phyloP scores from a whole-genome alignment of 78 protist species.

The Pigoraptor vietnamica region DNA sequence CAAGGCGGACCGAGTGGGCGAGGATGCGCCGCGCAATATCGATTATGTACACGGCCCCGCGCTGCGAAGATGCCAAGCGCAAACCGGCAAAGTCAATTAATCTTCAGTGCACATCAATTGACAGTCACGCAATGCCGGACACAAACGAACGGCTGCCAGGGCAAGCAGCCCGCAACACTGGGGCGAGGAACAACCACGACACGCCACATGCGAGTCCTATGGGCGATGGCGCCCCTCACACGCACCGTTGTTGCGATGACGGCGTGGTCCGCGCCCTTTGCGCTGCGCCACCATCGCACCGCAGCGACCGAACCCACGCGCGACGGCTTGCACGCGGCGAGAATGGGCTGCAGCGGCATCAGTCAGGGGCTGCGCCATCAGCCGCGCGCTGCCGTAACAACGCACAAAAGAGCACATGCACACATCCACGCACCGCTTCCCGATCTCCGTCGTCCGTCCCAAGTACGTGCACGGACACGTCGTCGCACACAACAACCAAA shows the following conservation, averaged over 20 bases:
- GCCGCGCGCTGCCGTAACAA: background rate
- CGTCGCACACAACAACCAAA: background rate
- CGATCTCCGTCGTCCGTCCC: background rate
- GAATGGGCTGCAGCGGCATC: background rate
- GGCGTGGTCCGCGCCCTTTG: background rate
- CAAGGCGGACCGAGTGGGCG: background rate
- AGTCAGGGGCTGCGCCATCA: background rate
- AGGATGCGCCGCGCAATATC: background rate
- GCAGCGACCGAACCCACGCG: background rate
- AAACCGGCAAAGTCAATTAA: background rate
- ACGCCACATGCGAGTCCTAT: background rate
- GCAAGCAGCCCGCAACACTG: too few relatives aligned
- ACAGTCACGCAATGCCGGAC: too few relatives aligned
- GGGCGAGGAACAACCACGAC: background rate
- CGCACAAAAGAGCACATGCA: background rate
- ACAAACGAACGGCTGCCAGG: too few relatives aligned
- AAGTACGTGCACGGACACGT: background rate
- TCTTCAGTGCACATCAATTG: too few relatives aligned
- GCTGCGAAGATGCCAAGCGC: background rate
- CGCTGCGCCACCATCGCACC: background rate
- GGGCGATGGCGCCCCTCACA: background rate
- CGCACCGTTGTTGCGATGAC: background rate
- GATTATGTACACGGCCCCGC: background rate
- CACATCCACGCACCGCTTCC: background rate
- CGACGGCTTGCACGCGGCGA: background rate